Conservation (phyloP, 108 stramenopile genomes). For the Nitzschia inconspicua region DNA sequence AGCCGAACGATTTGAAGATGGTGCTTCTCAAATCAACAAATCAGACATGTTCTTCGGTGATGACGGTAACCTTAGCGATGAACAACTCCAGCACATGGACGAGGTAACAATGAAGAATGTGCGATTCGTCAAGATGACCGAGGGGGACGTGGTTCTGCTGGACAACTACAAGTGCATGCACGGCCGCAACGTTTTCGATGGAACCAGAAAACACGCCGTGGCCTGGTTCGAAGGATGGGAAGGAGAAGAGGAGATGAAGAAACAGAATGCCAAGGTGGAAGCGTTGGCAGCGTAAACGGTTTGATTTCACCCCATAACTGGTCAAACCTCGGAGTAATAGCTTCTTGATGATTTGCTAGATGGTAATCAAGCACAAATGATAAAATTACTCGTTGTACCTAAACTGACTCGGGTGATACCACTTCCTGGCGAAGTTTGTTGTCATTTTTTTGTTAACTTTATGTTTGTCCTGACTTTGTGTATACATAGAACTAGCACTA, state of each 20-base stretch:
- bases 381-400: too few relatives aligned
- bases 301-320: too few relatives aligned
- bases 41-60: slow-evolving; percentile 92
- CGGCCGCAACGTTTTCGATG: slow-evolving; percentile 89
- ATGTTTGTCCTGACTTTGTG: too few relatives aligned
- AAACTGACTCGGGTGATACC: too few relatives aligned
- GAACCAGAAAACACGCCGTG: slow-evolving; percentile 88
- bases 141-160: slow-evolving; percentile 86
- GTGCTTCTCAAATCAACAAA: slow-evolving; percentile 90
- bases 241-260: slow-evolving; percentile 83
- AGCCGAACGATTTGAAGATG: slow-evolving; percentile 87
- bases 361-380: too few relatives aligned
- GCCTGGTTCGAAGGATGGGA: slow-evolving; percentile 92
- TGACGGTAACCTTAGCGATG: slow-evolving; percentile 68
- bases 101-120: slow-evolving; percentile 84
- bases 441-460: too few relatives aligned
- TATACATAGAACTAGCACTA: too few relatives aligned
- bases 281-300: too few relatives aligned
- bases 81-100: slow-evolving; percentile 77
- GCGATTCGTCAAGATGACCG: slow-evolving; percentile 79
- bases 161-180: slow-evolving; percentile 95
- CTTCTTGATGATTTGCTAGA: too few relatives aligned
- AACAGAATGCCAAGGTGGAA: too few relatives aligned
- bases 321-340: too few relatives aligned
- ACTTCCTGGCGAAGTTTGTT: too few relatives aligned